Evolutionary conservation across 768 basidiomycete genomes (phyloP).

Genomic region (Tricholoma sp.): DNA sequence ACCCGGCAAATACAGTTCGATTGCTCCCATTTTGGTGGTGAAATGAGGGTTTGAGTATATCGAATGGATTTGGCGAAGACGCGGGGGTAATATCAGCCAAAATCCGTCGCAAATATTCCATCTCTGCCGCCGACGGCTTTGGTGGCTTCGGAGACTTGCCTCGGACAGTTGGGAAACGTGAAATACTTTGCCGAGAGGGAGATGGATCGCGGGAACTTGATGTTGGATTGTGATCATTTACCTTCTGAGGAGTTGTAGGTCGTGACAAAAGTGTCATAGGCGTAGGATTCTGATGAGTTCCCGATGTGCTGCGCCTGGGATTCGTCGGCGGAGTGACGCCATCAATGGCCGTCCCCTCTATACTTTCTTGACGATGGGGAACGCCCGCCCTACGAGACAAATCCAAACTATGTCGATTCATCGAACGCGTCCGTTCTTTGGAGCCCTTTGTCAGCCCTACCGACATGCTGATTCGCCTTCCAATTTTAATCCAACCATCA

Average conservation of each 20-base stretch:
- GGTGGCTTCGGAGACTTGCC: slow-evolving; percentile 46
- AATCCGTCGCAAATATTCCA: slow-evolving; percentile 62
- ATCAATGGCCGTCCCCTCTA: slow-evolving; percentile 6
- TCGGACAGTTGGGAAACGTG: slow-evolving; percentile 21
- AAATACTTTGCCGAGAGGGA: slow-evolving; percentile 11
- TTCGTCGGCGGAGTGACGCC: slow-evolving; percentile 1
- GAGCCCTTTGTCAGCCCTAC: slow-evolving; percentile 42
- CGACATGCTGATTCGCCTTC: slow-evolving; percentile 56
- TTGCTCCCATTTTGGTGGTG: slow-evolving; percentile 7
- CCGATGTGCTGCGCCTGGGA: slow-evolving; percentile 3
- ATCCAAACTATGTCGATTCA: slow-evolving; percentile 21
- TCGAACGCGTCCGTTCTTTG: slow-evolving; percentile 30
- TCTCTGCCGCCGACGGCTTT: slow-evolving; percentile 51
- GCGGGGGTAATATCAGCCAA: slow-evolving; percentile 57
- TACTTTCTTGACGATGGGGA: neutral
- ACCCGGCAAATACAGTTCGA: slow-evolving; percentile 7
- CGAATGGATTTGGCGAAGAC: slow-evolving; percentile 38
- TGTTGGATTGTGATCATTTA: slow-evolving; percentile 2
- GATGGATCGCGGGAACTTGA: slow-evolving; percentile 6
- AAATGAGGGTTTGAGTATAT: slow-evolving; percentile 37
- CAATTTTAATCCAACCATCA: slow-evolving; percentile 59
- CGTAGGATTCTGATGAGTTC: neutral
- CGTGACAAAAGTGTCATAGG: slow-evolving; percentile 8
- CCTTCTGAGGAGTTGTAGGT: slow-evolving; percentile 7
- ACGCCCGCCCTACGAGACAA: neutral